Base-by-base conservation (phyloP, 371 early-diverging fungal species). In the Caulochytrium protostelioides region DNA sequence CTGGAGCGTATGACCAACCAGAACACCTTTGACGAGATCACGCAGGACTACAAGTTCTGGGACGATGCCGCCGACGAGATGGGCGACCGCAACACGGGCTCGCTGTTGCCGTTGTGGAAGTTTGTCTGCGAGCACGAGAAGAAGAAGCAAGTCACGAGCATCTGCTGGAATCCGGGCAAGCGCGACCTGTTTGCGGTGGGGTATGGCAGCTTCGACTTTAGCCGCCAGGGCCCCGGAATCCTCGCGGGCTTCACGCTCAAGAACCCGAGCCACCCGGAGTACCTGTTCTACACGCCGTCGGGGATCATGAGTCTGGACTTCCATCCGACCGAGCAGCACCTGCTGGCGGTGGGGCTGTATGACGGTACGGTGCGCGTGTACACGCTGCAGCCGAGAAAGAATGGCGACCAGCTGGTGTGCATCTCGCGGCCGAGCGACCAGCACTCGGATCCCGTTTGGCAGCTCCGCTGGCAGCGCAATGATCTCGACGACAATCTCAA, bases 11-110 rank as follows among this genome's bases (percentile, higher is more conserved):
- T 69, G 70, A 57, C 67, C 14, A 69, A 69, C 34, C 70, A 69
- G 31, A 69, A 69, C 46, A 65, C 67, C 16, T 65, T 55, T 44
- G 70, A 69, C 37, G 67, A 65, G 14, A 54, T 69, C 25, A 50
- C 67, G 6, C 65, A 69, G 39, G 70, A 69, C 37, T 69, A 55
- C 47, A 66, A 66, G 39, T 69, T 62, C 38, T 69, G 68, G 66
- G 67, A 69, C 35, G 70, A 69, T 44, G 67, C 65, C 5, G 52
- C 59, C 6, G 70, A 69, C 36, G 70, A 69, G 34, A 25, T 63
- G 26, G 49, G 59, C 6, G 64, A 59, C 22, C 30, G 53, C 18
- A 59, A 59, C 39, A 34, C 47, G 20, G 62, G 65, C 25, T 48
- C 53, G 14, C 41, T 66, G 12, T 43, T 69, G 2, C 69, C 69